Conservation (phyloP, 2,329 filamentous ascomycete species). For the Venturia effusa region DNA sequence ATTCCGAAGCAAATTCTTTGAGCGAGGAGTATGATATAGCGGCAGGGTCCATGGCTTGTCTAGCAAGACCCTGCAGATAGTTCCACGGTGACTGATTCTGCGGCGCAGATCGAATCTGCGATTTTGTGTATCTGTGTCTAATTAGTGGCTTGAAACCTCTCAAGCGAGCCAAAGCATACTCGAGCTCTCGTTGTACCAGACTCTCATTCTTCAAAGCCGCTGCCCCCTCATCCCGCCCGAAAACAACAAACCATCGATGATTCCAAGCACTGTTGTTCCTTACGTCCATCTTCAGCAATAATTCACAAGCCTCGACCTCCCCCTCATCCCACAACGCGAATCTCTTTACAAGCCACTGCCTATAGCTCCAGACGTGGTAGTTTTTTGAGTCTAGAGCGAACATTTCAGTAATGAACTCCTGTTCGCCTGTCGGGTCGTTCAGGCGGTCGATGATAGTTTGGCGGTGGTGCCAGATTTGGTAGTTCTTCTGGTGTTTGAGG, state of each 20-base stretch:
- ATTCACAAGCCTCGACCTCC: slow-evolving; percentile 61
- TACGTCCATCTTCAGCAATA: slow-evolving; percentile 66
- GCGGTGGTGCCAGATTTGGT: slow-evolving; percentile 83
- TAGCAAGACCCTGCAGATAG: slow-evolving; percentile 69
- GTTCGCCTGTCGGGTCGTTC: slow-evolving; percentile 54
- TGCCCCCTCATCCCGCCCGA: slow-evolving; percentile 41
- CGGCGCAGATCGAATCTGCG: slow-evolving; percentile 65
- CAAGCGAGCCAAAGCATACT: slow-evolving; percentile 35
- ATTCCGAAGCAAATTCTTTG: slow-evolving; percentile 43
- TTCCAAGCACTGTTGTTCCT: slow-evolving; percentile 98
- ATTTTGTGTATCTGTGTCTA: slow-evolving; percentile 43
- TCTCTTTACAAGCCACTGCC: slow-evolving; percentile 63
- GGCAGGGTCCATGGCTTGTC: slow-evolving; percentile 42
- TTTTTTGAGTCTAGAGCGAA: slow-evolving; percentile 85
- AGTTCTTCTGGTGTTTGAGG: slow-evolving; percentile 84
- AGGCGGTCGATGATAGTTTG: slow-evolving; percentile 47
- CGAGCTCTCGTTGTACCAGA: slow-evolving; percentile 55
- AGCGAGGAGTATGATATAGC: slow-evolving; percentile 34
- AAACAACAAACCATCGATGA: slow-evolving; percentile 89
- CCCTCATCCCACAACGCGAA: slow-evolving; percentile 46
- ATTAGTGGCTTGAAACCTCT: slow-evolving; percentile 14
- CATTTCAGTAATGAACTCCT: slow-evolving; percentile 67
- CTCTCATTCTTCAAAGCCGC: slow-evolving; percentile 16
- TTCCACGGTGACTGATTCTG: slow-evolving; percentile 96
- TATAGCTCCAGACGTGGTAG: slow-evolving; percentile 97